Evolutionary conservation across 495 filamentous ascomycete genomes (phyloP), one percentile per base, ranked within the genome.

Genomic region (Trichoderma gamsii): DNA sequence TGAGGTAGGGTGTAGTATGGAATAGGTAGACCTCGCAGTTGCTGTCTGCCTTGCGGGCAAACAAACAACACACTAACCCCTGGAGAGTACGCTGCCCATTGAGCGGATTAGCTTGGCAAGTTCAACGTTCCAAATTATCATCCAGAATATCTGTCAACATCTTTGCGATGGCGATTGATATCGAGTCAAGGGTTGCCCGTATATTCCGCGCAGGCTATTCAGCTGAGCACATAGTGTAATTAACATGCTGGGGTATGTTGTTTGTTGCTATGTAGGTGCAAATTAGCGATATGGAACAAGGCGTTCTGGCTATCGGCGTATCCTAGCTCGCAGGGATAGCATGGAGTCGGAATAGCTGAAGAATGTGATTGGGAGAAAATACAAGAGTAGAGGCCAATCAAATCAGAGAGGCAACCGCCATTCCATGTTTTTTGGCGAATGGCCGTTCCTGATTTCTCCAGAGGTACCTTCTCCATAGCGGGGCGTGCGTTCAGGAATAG

Each of bases 301-400:
- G 56, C 56, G 56, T 32, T 61, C 56, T 27, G 23, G n/a, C 49
- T 61, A 61, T 61, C 25, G 25, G 56, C 27, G 25, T 29, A 61
- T 35, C 56, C 56, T 61, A 25, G 25, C 27, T 13, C 29, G 56
- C 56, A 61, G 27, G 56, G 56, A 25, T 25, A 25, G 56, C 8
- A 61, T 29, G 56, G 16, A 16, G 8, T 56, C n/a, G n/a, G 51
- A 38, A 12, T 7, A 25, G 56, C 0, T 56, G 2, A n/a, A 32
- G 56, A 11, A 32, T 29, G 56, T 61, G 56, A 61, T 61, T 61
- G 56, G 56, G 11, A 32, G 56, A 61, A 61, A 61, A 61, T 61
- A 23, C 8, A 1, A 35, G 15, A 61, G 35, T 18, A 32, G 25
- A 29, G 29, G 56, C 56, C 56, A 61, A 61, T 61, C 25, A 25